These are phyloP conservation scores for Peterozyma toletana DNA, from an alignment of 805 yeast genomes.

Conservation along the genomic window DNA sequence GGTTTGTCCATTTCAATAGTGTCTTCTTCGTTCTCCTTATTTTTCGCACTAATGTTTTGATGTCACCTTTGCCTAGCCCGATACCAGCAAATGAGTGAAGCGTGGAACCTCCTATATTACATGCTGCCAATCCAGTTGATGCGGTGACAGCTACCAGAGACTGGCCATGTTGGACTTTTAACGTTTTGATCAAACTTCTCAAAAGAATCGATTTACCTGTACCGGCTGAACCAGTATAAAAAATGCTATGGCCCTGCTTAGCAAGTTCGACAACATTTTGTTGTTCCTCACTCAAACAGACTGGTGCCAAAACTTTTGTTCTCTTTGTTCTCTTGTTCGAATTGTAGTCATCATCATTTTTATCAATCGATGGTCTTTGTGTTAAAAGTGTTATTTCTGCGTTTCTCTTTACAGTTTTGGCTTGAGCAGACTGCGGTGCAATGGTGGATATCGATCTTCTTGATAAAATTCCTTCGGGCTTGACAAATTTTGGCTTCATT, in stretches of 20 bases:
- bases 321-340: neutral
- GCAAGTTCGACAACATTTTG: slow-evolving; percentile 57
- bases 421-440: neutral
- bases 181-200: slow-evolving; percentile 47
- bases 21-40: slow-evolving; percentile 46
- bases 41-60: slow-evolving; percentile 37
- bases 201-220: slow-evolving; percentile 94
- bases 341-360: neutral
- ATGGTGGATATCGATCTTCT: neutral
- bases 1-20: slow-evolving; percentile 43
- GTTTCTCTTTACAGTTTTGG: neutral
- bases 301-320: slow-evolving; percentile 8
- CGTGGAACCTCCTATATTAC: slow-evolving; percentile 75
- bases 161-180: slow-evolving; percentile 35
- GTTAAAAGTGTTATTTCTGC: neutral
- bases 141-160: slow-evolving; percentile 71
- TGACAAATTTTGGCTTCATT: neutral
- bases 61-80: slow-evolving; percentile 59
- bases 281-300: slow-evolving; percentile 52
- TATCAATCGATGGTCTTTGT: neutral
- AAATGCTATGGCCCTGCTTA: slow-evolving; percentile 57
- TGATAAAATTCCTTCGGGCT: neutral
- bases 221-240: slow-evolving; percentile 97
- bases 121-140: slow-evolving; percentile 80
- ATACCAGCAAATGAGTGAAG: slow-evolving; percentile 73